Base-by-base conservation (phyloP, 2,329 filamentous ascomycete species). In the Fusarium pilosicola region DNA sequence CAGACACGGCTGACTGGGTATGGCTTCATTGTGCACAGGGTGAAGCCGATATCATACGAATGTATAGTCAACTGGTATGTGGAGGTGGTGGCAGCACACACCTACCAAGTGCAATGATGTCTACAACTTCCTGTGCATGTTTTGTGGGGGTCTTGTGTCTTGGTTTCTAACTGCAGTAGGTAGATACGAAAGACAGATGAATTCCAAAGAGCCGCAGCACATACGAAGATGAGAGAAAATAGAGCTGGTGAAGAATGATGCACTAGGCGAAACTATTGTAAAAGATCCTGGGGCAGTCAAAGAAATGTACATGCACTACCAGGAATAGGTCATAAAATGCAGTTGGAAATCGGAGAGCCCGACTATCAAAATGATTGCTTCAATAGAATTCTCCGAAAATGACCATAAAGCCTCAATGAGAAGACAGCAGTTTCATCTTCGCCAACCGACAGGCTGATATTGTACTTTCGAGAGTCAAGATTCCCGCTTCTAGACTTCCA, bases 301-400 rank as follows among this genome's bases (percentile, higher is more conserved):
- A 26, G 34, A 13, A 36, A 38, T 32, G 22, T 32, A 51, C 15
- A 36, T n/a, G 44, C 32, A 32, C 56, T 28, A n/a, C 32, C 38
- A 49, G 44, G n/a, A 36, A 62, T 70, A 48, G 26, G 26, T 34
- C 32, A 34, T 28, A 28, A 14, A 28, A 15, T 45, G 18, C 8
- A 67, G 68, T 42, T 74, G 60, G 60, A 71, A 65, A 66, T 74
- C 68, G 73, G 73, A 62, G 55, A 64, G 68, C 45, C 71, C 63
- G 61, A 71, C 48, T 57, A 46, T 49, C 46, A 49, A 49, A 38
- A 42, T 57, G 72, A 70, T 63, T 60, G 26, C 20, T 28, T 13
- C 28, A 69, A 54, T 57, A 34, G 18, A 42, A 44, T 54, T 56
- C 20, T 46, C 36, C 14, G 18, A 38, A 38, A 22, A 34, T 42